Percentiles rank a stretch among this genome's conserved stretches.
These are phyloP conservation scores for Arachis monticola DNA, from an alignment of 331 rosid species.

Conservation along the genomic window DNA sequence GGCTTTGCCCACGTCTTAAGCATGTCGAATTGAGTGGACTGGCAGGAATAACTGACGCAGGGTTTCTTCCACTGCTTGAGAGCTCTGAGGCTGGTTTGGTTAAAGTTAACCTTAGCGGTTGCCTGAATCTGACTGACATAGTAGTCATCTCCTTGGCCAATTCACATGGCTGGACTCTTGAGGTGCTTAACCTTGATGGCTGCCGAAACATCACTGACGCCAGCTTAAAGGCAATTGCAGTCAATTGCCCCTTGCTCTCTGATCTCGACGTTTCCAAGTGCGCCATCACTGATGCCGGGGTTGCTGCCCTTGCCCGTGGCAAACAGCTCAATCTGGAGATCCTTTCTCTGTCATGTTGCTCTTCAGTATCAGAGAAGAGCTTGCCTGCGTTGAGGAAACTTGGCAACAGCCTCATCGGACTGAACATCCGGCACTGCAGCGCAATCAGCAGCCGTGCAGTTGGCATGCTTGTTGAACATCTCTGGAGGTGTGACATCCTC, in stretches of 20 bases:
- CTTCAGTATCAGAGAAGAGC: conserved; percentile 67
- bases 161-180: conserved; percentile 71
- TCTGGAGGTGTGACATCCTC: conserved; percentile 83
- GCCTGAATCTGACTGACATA: conserved; percentile 70
- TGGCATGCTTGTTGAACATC: conserved; percentile 58
- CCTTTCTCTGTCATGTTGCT: conserved; percentile 77
- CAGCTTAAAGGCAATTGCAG: conserved; percentile 69
- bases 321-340: conserved; percentile 61
- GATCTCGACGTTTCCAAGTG: conserved; percentile 85
- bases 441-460: conserved; percentile 59
- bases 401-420: conserved; percentile 74
- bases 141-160: conserved; percentile 60
- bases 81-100: conserved; percentile 72
- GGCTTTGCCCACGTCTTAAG: conserved; percentile 72
- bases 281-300: conserved; percentile 68
- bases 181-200: conserved; percentile 72
- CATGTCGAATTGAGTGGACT: conserved; percentile 74
- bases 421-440: conserved; percentile 78
- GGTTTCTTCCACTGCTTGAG: conserved; percentile 63
- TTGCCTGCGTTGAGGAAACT: conserved; percentile 59
- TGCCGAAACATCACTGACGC: conserved; percentile 63
- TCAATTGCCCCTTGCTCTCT: conserved; percentile 58
- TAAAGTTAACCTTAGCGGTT: conserved; percentile 76
- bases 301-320: conserved; percentile 61
- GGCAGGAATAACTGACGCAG: conserved; percentile 68